Evolutionary conservation across 106 monocot genomes (phyloP).

Genomic region (Phalaenopsis aphrodite): DNA sequence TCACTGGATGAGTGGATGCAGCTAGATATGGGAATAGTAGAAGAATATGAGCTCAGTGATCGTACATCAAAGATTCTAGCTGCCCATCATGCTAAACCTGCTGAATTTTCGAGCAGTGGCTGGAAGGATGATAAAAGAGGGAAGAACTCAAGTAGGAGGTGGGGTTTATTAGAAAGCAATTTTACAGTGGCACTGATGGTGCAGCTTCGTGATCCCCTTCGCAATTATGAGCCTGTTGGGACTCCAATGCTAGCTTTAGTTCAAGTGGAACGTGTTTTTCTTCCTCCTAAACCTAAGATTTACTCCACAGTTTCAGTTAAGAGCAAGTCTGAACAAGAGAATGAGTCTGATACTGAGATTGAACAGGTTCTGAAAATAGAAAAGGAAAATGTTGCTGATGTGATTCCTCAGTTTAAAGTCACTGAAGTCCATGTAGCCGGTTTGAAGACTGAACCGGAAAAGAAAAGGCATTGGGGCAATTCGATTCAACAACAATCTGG

Average conservation of each 20-base stretch:
- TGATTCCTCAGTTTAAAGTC: constrained; percentile 63
- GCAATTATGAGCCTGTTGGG: constrained; percentile 93
- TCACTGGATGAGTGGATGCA: constrained; percentile 96
- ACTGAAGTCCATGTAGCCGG: constrained; percentile 93
- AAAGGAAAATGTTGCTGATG: constrained; percentile 42
- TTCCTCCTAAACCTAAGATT: constrained; percentile 84
- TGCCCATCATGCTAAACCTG: constrained; percentile 83
- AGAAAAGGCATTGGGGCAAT: constrained; percentile 69
- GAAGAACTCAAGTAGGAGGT: constrained; percentile 59
- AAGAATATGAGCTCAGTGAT: constrained; percentile 68
- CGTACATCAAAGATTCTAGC: constrained; percentile 91
- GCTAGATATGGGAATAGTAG: constrained; percentile 78
- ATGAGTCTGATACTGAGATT: constrained; percentile 37
- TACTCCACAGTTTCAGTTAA: constrained; percentile 52
- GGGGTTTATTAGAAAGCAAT: constrained; percentile 88
- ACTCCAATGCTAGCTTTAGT: constrained; percentile 91
- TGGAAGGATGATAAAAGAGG: constrained; percentile 47
- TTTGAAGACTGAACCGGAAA: constrained; percentile 64
- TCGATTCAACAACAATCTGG: constrained; percentile 61
- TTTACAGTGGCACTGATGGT: constrained; percentile 98
- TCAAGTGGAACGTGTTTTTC: constrained; percentile 89
- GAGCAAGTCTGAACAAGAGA: constrained; percentile 42
- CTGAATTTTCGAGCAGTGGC: constrained; percentile 44
- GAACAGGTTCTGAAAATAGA: constrained; percentile 24
- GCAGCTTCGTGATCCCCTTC: constrained; percentile 90